Evolutionary conservation across 257 asterid species (phyloP), one percentile per base, ranked within the genome.

Genomic region (Solanum medicagineum): DNA sequence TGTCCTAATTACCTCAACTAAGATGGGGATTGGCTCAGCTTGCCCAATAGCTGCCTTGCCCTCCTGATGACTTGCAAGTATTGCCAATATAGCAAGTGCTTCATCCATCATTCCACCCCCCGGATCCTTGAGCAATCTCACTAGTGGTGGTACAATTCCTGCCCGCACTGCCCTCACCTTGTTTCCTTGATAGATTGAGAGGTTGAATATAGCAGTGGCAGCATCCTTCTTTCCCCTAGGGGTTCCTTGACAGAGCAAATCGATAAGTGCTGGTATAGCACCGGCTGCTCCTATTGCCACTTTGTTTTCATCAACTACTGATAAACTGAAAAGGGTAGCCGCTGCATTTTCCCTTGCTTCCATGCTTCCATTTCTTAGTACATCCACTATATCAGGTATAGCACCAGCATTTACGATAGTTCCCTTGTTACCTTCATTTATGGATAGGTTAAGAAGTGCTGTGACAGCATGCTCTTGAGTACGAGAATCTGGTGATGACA

Each of bases 61-160:
- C 86, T 97, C 99, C 74, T 87, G 96, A 89, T 97, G 98, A 91
- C 94, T 91, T 0, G 94, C 97, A n/a, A 97, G 94, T 53, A 97
- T 93, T 19, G 98, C 99, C 83, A 95, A 81, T 87, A 97, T 94
- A 0, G 99, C 98, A 3, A 96, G 89, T 40, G 98, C 90, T 87
- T 97, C 99, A n/a, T 95, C 99, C 87, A 93, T 89, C 99, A 97
- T 97, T 80, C 99, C 99, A 5, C 97, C 93, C 14, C 95, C 97
- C 0, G 94, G 97, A 86, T 97, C 98, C 91, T 91, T 95, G 22
- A 95, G 91, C 89, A 96, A 83, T 10, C 90, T 87, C 88, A 95
- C 88, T 12, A 96, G 91, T 1, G 97, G 98, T 4, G 94, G 93
- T 14, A 96, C 98, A 5, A 96, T 95, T 45, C 97, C 98, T 0